Evolutionary conservation across 306 rosid genomes (phyloP), one percentile per base, ranked within the genome.

Genomic region (Ormosia emarginata): DNA sequence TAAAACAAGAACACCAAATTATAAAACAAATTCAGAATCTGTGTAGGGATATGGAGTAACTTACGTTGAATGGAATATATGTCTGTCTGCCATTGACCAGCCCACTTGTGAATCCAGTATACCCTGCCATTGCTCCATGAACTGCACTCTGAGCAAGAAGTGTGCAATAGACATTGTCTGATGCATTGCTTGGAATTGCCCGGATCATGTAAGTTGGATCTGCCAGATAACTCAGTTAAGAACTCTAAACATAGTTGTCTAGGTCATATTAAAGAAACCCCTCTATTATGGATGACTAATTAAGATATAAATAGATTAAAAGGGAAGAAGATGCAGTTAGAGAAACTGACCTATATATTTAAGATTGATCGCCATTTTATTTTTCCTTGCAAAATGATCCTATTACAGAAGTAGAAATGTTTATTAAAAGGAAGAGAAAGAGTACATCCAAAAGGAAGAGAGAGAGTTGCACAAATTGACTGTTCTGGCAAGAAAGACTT

Each of bases 141-240:
- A 94, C 94, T 32, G 94, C 97, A 83, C 97, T 94, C 75, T 94
- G 98, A 74, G 94, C 97, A 82, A 94, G 97, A 52, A 92, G 94
- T 58, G 98, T 94, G 84, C 95, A 90, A 83, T 92, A 92, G 81
- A 94, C 95, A 58, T 91, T 94, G 83, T 94, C 98, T 1, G 98
- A 91, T 71, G 94, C 98, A 87, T 90, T 94, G 82, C 98, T 78
- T 66, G 95, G 98, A 88, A 94, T 67, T 58, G 97, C 98, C 29
- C 98, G 91, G 81, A 94, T 92, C 98, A 94, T 94, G 90, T 94
- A 94, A 9, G 97, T 94, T 39, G 98, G 98, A 90, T 94, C 98
- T 94, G 89, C 76, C 71, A 75, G 50, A 71, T 47, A 29, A 67
- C 69, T 67, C 36, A 8, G 67, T 81, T 76, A 64, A 84, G 70